These are phyloP conservation scores for Hyaloraphidium curvatum DNA, from an alignment of 192 early-diverging fungal genomes.

Conservation along the genomic window DNA sequence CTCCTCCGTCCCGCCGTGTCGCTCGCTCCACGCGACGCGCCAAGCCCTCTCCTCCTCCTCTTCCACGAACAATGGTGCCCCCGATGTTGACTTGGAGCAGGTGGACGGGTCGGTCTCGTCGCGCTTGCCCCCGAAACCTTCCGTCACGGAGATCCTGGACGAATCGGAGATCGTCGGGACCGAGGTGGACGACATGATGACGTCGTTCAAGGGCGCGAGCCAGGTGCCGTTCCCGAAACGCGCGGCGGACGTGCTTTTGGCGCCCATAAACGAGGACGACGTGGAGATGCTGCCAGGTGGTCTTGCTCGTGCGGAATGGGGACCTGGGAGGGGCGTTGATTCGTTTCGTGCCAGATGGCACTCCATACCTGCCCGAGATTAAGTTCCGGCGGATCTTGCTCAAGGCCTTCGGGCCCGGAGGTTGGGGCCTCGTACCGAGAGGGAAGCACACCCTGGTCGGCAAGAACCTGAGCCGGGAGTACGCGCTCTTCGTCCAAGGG, in stretches of 20 bases:
- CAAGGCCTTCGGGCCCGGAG: conserved; percentile 84
- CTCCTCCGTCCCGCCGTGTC: too few relatives aligned
- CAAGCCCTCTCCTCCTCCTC: too few relatives aligned
- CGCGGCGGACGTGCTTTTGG: conserved; percentile 48
- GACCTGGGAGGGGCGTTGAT: neutral
- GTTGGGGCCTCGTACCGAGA: conserved; percentile 71
- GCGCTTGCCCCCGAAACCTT: too few relatives aligned
- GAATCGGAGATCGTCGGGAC: neutral
- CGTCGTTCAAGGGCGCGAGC: conserved; percentile 52
- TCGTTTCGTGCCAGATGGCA: conserved; percentile 40
- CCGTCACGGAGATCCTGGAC: neutral
- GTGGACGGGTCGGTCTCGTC: too few relatives aligned
- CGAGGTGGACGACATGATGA: conserved; percentile 9
- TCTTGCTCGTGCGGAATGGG: neutral
- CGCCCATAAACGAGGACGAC: conserved; percentile 48
- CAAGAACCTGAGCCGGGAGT: conserved; percentile 72
- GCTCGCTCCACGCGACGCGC: too few relatives aligned
- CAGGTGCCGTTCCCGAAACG: conserved; percentile 50
- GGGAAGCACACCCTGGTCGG: conserved; percentile 65
- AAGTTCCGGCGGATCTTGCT: conserved; percentile 93
- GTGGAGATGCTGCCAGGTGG: conserved; percentile 82
- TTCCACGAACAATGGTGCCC: too few relatives aligned
- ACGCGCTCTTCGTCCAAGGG: conserved; percentile 68
- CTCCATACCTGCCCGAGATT: conserved; percentile 88
- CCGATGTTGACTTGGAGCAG: too few relatives aligned